phyloP scores from a whole-genome alignment of 2,329 filamentous ascomycete genomes.

The Biscogniauxia sp. region DNA sequence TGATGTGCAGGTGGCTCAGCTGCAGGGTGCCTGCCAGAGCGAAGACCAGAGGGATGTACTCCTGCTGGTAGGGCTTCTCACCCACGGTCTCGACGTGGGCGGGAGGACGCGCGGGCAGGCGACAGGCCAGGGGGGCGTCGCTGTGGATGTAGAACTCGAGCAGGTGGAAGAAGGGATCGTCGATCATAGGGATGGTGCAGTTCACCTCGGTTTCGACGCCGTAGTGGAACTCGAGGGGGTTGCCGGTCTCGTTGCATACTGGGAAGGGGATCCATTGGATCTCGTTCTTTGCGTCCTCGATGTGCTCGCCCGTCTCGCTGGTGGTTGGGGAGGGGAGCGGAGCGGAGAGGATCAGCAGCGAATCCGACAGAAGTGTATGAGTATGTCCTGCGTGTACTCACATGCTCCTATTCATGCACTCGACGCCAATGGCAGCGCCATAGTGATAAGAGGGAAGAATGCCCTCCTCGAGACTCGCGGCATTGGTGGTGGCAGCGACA shows the following conservation, averaged over 20 bases:
- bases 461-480: conserved; percentile 34
- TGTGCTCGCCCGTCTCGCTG: conserved; percentile 86
- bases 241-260: conserved; percentile 80
- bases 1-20: conserved; percentile 84
- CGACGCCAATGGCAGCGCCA: conserved; percentile 65
- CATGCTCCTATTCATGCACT: conserved; percentile 73
- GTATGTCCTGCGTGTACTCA: conserved; percentile 39
- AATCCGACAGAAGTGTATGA: not conserved
- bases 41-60: conserved; percentile 83
- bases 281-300: conserved; percentile 76
- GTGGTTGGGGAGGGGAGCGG: conserved; percentile 7
- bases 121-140: conserved; percentile 89
- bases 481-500: conserved; percentile 8
- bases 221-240: conserved; percentile 82
- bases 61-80: conserved; percentile 47
- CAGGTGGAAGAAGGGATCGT: conserved; percentile 80
- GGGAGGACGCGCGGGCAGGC: conserved; percentile 74
- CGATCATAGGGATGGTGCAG: conserved; percentile 76
- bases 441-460: conserved; percentile 62
- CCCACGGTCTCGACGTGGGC: conserved; percentile 54
- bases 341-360: conserved; percentile 5
- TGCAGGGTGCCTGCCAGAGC: conserved; percentile 88
- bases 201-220: conserved; percentile 79
- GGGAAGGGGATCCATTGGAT: conserved; percentile 92
- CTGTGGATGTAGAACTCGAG: conserved; percentile 98